Evolutionary conservation across 805 yeast species (phyloP), one percentile per base, ranked within the genome.

Genomic region (Komagataella pastoris): DNA sequence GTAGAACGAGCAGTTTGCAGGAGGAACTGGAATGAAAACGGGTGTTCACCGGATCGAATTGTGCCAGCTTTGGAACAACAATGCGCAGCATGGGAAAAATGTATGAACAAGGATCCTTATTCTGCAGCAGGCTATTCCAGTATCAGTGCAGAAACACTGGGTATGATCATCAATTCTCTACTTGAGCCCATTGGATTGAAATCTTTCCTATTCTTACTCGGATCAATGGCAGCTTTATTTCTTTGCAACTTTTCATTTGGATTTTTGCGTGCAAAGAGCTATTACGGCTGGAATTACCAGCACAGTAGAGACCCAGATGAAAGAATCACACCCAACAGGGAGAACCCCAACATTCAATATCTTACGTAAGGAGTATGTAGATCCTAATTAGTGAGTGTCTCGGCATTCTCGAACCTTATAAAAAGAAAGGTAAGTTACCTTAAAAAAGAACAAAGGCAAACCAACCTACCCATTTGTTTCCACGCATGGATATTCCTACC

Each of bases 171-270:
- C 8, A 81, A 83, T 57, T 76, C 83, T 0, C 69, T 85, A 51
- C 70, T 84, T 17, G 87, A 84, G 56, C 89, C 88, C 0, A 71
- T 85, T 47, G 82, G 87, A 3, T 65, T 74, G 55, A 81, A 83
- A 60, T 77, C 84, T 17, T 68, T 81, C 47, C 40, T 71, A 3
- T 71, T 80, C 3, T 59, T 77, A 10, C 8, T 56, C 3, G 46
- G 51, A 0, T 56, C 70, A 3, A 56, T 72, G 7, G 65, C 73
- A 8, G 57, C 72, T 0, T 66, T 73, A n/a, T 84, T 82, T 60
- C 69, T 76, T 3, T 75, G 81, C 24, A 85, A 85, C 60, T 80
- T 84, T 55, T 64, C 78, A 2, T 77, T 81, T 61, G 90, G 90
- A 0, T 85, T 80, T 55, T 67, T 83, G 3, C 67, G 88, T 51